Conservation (phyloP, 148 eudicot genomes). For the Suaeda aralocaspica region DNA sequence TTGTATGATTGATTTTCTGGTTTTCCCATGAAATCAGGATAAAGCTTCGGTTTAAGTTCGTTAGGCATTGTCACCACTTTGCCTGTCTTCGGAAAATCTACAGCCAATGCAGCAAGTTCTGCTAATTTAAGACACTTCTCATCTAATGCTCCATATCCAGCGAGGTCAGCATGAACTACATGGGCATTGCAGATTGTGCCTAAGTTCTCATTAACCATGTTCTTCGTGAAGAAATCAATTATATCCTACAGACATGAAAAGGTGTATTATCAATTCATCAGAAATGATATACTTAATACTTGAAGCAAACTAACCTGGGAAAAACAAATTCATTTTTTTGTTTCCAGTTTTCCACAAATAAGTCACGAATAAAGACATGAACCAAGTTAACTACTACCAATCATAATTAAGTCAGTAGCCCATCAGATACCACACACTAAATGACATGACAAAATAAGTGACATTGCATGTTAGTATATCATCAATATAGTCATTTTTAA, state of each 20-base stretch:
- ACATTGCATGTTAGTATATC: too few species aligned
- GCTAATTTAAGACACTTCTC: slow-evolving; percentile 69
- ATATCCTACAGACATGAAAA: slow-evolving; percentile 51
- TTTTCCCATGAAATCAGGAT: slow-evolving; percentile 96
- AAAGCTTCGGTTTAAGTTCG: slow-evolving; percentile 71
- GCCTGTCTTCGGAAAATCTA: slow-evolving; percentile 96
- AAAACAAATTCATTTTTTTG: too few species aligned
- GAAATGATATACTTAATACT: neutral
- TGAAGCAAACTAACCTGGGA: too few species aligned
- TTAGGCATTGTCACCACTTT: slow-evolving; percentile 57
- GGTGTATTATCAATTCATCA: neutral
- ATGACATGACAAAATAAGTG: too few species aligned
- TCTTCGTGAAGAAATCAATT: slow-evolving; percentile 66
- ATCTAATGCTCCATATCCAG: slow-evolving; percentile 60
- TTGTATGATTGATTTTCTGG: slow-evolving; percentile 55
- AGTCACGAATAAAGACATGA: too few species aligned
- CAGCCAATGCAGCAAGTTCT: slow-evolving; percentile 85
- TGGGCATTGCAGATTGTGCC: slow-evolving; percentile 93
- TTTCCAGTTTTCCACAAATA: too few species aligned
- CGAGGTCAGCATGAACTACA: slow-evolving; percentile 82
- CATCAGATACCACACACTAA: too few species aligned
- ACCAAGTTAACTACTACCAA: too few species aligned
- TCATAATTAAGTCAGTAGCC: too few species aligned
- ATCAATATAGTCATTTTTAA: too few species aligned
- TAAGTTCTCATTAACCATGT: slow-evolving; percentile 80